phyloP scores from a whole-genome alignment of 805 yeast species.

The Nakazawaea molendinolei region DNA sequence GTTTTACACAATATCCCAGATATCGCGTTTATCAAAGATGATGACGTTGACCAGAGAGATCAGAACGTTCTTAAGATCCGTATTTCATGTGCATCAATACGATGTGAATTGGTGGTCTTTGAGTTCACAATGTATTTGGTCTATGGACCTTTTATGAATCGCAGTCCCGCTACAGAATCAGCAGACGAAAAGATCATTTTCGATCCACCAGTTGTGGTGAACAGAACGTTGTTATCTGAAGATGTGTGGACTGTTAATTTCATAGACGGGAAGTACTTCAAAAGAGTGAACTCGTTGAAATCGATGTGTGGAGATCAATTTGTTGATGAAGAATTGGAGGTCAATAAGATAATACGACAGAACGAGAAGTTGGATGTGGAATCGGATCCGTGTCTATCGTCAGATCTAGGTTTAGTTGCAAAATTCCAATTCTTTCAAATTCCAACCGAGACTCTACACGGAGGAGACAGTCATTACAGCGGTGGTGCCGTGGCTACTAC shows the following conservation, averaged over 20 bases:
- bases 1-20: slow-evolving; percentile 53
- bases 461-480: not conserved
- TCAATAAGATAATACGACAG: slow-evolving; percentile 29
- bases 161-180: too few relatives aligned
- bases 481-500: not conserved
- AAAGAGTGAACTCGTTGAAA: slow-evolving; percentile 39
- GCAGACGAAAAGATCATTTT: slow-evolving; percentile 18
- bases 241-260: slow-evolving; percentile 49
- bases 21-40: slow-evolving; percentile 31
- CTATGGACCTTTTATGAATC: slow-evolving; percentile 25
- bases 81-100: slow-evolving; percentile 36
- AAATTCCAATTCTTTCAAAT: slow-evolving; percentile 22
- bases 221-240: slow-evolving; percentile 33
- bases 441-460: slow-evolving; percentile 17
- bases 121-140: slow-evolving; percentile 24
- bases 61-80: slow-evolving; percentile 16
- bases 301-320: slow-evolving; percentile 41
- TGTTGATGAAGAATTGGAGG: slow-evolving; percentile 25
- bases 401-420: slow-evolving; percentile 33
- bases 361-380: slow-evolving; percentile 32
- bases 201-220: slow-evolving; percentile 21
- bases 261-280: slow-evolving; percentile 34
- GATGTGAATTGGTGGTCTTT: slow-evolving; percentile 34
- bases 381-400: slow-evolving; percentile 32
- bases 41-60: slow-evolving; percentile 13